Evolutionary conservation across 306 rosid species (phyloP), one percentile per base, ranked within the genome.

Genomic region (Datisca glomerata): DNA sequence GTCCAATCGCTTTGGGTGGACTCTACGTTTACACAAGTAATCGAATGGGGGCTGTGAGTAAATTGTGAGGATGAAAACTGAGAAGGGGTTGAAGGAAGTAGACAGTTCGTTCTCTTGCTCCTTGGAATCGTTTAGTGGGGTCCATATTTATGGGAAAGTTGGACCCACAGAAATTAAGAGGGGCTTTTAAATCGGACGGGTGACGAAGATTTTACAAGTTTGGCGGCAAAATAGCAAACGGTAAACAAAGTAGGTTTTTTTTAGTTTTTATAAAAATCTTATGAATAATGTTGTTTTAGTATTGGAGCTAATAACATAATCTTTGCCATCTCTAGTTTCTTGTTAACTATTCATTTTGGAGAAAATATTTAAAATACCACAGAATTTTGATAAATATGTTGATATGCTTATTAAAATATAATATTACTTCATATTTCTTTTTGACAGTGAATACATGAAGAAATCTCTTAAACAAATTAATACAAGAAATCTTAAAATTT

Each of bases 81-180:
- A 65, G 51, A 65, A 45, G 60, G 19, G 43, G 77, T 27, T 59
- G 78, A 63, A 63, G 63, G 47, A 67, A 41, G 60, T 41, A 61
- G 67, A 33, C 59, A 14, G 49, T 25, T 47, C 45, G 45, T 49
- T 73, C 41, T 53, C 62, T 52, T 49, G 56, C 35, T 59, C 51
- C 14, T 52, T 55, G 66, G 92, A 76, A 66, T 68, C 69, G 8
- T 53, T 53, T 73, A 67, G 56, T 38, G 70, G 83, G 83, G 66
- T 60, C 82, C 82, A 63, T 35, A 23, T 5, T 34, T 18, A 6
- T 5, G 10, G 23, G 63, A 41, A 19, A 31, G 36, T 14, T 56
- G 73, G 74, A 53, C 81, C 74, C 77, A 24, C 22, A 25, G 32
- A 57, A 45, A 41, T 27, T 46, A 41, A 62, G 24, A 16, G 43